A percentile compares a stretch with the other conserved stretches of the same genome.
These are phyloP conservation scores for Lantana camara DNA, from an alignment of 257 asterid genomes.

Conservation along the genomic window DNA sequence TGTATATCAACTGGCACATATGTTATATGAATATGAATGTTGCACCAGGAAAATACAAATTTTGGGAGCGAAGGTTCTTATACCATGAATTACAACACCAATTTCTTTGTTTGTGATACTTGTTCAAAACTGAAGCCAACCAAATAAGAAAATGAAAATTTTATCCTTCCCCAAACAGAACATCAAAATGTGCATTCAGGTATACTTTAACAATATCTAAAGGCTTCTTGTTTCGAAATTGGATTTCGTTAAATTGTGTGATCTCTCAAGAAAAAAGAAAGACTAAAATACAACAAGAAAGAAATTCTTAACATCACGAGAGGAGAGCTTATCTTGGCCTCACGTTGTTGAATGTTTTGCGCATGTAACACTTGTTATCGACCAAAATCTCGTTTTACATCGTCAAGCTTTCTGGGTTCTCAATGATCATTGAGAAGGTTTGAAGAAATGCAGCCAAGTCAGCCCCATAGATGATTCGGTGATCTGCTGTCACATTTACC, in stretches of 20 bases:
- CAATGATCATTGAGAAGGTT: constrained; percentile 72
- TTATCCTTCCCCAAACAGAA: not conserved
- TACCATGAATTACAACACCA: not conserved
- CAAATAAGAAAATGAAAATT: not conserved
- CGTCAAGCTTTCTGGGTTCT: constrained; percentile 80
- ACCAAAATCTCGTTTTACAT: too few relatives aligned
- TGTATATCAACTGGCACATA: constrained; percentile 7
- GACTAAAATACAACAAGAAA: too few relatives aligned
- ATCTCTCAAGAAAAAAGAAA: too few relatives aligned
- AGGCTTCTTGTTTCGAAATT: too few relatives aligned
- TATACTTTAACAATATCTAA: too few relatives aligned
- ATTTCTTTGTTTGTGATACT: not conserved
- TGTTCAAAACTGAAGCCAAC: not conserved
- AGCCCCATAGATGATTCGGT: constrained; percentile 79
- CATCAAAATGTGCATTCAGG: too few relatives aligned
- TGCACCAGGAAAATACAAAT: constrained; percentile 13
- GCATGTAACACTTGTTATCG: too few relatives aligned
- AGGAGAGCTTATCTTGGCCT: too few relatives aligned
- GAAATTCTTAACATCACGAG: too few relatives aligned
- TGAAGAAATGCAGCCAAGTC: constrained; percentile 86
- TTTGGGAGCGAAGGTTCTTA: not conserved
- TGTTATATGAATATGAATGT: not conserved
- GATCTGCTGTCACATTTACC: constrained; percentile 94
- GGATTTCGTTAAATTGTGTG: too few relatives aligned
- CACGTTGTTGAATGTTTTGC: too few relatives aligned